Conservation (phyloP, 768 basidiomycete genomes). For the Pisolithus tinctorius region DNA sequence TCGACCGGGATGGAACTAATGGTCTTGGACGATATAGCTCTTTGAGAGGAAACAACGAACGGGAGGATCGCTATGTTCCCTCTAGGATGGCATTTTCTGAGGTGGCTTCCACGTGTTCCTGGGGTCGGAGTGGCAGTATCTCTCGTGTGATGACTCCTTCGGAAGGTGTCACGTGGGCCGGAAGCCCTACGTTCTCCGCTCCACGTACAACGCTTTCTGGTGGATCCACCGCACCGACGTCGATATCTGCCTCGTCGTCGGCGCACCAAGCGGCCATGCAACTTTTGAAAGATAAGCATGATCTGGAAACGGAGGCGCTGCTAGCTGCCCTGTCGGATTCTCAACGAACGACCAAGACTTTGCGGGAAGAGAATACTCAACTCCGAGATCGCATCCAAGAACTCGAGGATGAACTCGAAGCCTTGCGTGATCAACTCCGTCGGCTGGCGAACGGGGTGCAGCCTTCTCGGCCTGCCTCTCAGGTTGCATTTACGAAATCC, state of each 20-base stretch:
- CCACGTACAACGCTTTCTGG: constrained; percentile 44
- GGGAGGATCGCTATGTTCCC: constrained; percentile 23
- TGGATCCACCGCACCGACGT: constrained; percentile 65
- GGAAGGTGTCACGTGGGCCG: constrained; percentile 35
- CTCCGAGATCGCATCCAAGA: constrained; percentile 33
- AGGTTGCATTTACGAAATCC: neutral
- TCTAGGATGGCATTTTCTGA: constrained; percentile 50
- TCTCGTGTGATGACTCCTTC: constrained; percentile 32
- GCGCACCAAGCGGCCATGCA: constrained; percentile 41
- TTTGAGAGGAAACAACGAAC: constrained; percentile 16
- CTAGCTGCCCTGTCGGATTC: constrained; percentile 70
- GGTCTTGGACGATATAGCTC: constrained; percentile 15
- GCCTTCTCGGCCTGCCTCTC: constrained; percentile 9
- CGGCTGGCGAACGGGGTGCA: constrained; percentile 14
- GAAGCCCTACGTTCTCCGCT: constrained; percentile 58
- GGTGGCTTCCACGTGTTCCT: constrained; percentile 36
- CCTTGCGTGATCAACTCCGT: constrained; percentile 19
- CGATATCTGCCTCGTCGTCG: constrained; percentile 43
- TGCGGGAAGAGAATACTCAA: constrained; percentile 59
- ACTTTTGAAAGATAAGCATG: constrained; percentile 58
- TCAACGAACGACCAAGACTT: constrained; percentile 54
- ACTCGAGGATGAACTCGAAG: constrained; percentile 26
- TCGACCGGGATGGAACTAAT: constrained; percentile 20
- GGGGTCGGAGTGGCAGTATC: constrained; percentile 35
- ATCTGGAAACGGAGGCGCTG: constrained; percentile 63